Evolutionary conservation across 352 stramenopile species (phyloP).

Genomic region (Plasmopara halstedii): DNA sequence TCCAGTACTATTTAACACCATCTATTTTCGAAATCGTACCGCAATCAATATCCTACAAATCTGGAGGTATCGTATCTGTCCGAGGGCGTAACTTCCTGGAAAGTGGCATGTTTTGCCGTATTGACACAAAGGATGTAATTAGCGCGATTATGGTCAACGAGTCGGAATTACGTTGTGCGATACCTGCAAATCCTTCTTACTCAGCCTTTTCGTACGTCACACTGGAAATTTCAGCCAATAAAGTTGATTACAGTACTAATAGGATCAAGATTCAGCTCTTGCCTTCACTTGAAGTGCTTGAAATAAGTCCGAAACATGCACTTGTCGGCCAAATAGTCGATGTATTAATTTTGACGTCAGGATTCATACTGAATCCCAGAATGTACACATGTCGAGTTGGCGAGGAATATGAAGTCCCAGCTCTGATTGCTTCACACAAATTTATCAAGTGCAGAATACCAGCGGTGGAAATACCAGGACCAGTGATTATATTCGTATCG

Average conservation of each 20-base stretch:
- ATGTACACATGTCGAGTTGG: constrained; percentile 28
- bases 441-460: constrained; percentile 27
- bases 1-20: constrained; percentile 25
- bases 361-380: constrained; percentile 9
- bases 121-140: constrained; percentile 8
- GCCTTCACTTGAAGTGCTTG: constrained; percentile 20
- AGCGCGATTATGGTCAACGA: constrained; percentile 11
- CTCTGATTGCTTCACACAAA: constrained; percentile 17
- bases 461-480: constrained; percentile 3
- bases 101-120: constrained; percentile 16
- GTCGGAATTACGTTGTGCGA: constrained; percentile 20
- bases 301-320: constrained; percentile 20
- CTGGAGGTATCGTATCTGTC: constrained; percentile 13
- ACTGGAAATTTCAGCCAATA: constrained; percentile 29
- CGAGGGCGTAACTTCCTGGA: constrained; percentile 18
- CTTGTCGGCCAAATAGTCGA: constrained; percentile 18
- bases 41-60: constrained; percentile 12
- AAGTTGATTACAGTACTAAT: constrained; percentile 23
- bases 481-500: constrained; percentile 19
- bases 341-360: constrained; percentile 16
- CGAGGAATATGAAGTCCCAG: constrained; percentile 9
- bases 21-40: constrained; percentile 12
- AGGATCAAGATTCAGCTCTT: constrained; percentile 17
- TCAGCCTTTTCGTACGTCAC: constrained; percentile 12
- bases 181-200: constrained; percentile 8